Conservation (phyloP, 306 rosid genomes). For the Arachis stenosperma region DNA sequence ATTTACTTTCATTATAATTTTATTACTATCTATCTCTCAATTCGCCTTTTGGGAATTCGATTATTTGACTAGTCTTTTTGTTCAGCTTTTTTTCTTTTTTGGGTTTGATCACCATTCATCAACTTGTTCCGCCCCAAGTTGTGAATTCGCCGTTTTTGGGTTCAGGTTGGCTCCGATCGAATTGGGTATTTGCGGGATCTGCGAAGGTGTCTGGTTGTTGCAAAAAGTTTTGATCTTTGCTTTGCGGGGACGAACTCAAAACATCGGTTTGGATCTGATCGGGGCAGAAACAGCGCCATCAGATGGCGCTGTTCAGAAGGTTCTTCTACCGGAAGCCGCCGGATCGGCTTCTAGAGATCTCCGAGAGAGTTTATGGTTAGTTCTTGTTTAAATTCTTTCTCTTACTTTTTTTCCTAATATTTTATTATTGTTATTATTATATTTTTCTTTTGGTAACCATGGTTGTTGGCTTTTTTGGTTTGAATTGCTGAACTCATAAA, state of each 20-base stretch:
- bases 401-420: background rate
- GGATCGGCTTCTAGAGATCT: conserved; percentile 98
- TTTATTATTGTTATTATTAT: background rate
- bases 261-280: conserved; percentile 84
- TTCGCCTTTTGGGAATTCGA: conserved; percentile 21
- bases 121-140: background rate
- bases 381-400: conserved; percentile 5
- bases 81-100: background rate
- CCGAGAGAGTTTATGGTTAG: conserved; percentile 93
- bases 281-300: conserved; percentile 94
- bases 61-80: conserved; percentile 26
- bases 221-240: conserved; percentile 41
- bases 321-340: conserved; percentile 98
- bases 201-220: background rate
- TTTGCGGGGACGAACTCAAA: conserved; percentile 46
- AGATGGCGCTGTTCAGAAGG: conserved; percentile 99
- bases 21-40: no score
- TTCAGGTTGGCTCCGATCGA: conserved; percentile 35
- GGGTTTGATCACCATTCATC: conserved; percentile 20
- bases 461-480: background rate
- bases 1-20: background rate
- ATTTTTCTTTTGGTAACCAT: background rate
- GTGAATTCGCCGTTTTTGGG: conserved; percentile 31
- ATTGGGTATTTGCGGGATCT: conserved; percentile 61
- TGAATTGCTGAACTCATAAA: conserved; percentile 25